Conservation (phyloP, 441 rosid genomes). For the Euphorbia schlechtendalii region DNA sequence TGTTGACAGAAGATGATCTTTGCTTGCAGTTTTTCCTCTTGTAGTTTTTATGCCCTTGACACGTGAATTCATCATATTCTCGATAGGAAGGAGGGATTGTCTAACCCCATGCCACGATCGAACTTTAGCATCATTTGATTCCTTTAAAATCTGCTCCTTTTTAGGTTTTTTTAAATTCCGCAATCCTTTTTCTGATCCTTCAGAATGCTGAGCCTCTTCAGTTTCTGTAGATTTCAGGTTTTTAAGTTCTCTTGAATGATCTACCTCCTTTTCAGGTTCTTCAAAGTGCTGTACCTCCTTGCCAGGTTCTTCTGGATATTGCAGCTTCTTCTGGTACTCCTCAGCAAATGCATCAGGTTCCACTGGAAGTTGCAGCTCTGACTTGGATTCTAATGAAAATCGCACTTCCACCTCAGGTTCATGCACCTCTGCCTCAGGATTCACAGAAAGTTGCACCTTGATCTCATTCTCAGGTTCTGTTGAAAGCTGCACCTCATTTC, state of each 20-base stretch:
- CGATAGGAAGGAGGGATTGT: constrained; percentile 58
- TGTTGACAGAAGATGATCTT: constrained; percentile 34
- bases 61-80: constrained; percentile 72
- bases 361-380: constrained; percentile 19
- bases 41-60: constrained; percentile 43
- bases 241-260: constrained; percentile 17
- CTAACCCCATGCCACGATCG: constrained; percentile 47
- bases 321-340: not conserved
- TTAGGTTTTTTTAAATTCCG: constrained; percentile 31
- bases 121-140: constrained; percentile 29
- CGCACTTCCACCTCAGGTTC: constrained; percentile 15
- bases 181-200: constrained; percentile 30
- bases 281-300: constrained; percentile 20
- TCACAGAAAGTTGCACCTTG: too few species aligned
- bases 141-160: constrained; percentile 30
- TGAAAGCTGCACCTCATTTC: constrained; percentile 17
- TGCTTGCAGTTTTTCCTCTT: constrained; percentile 32
- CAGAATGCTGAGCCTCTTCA: constrained; percentile 26
- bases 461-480: too few species aligned
- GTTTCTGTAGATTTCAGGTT: constrained; percentile 23
- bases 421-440: constrained; percentile 21
- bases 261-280: constrained; percentile 25
- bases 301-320: constrained; percentile 15
- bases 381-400: constrained; percentile 14
- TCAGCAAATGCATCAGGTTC: constrained; percentile 12